Conservation (phyloP, 371 early-diverging fungal species). For the Mortierella sp. region DNA sequence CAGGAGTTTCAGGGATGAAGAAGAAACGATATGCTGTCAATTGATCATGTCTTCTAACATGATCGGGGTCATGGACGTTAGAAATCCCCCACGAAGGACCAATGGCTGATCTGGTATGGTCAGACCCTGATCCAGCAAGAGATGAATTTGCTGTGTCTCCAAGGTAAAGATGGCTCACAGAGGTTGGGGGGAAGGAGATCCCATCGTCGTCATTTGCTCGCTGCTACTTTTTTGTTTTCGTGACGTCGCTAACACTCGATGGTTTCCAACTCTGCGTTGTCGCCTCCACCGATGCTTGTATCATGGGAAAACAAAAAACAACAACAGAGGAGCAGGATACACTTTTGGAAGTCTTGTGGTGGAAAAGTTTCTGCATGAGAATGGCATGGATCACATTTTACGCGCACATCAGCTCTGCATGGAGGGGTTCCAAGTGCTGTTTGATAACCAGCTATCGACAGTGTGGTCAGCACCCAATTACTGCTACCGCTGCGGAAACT, state of each 20-base stretch:
- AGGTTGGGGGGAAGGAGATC: too few species aligned
- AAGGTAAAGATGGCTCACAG: conserved; percentile 56
- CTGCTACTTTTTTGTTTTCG: too few species aligned
- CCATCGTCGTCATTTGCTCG: too few species aligned
- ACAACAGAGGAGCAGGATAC: conserved; percentile 90
- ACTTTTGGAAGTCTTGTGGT: conserved; percentile 91
- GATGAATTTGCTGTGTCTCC: conserved; percentile 89
- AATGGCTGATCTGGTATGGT: conserved; percentile 99
- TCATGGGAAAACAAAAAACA: neutral
- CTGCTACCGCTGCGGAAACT: conserved; percentile 96
- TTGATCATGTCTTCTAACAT: too few species aligned
- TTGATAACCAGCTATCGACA: conserved; percentile 87
- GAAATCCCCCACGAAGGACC: conserved; percentile 99
- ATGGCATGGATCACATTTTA: conserved; percentile 88
- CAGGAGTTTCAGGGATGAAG: too few species aligned
- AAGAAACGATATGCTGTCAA: too few species aligned
- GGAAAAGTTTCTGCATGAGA: conserved; percentile 83
- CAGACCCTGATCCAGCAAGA: conserved; percentile 91
- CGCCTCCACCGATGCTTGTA: too few species aligned
- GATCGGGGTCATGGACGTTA: too few species aligned
- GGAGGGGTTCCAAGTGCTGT: conserved; percentile 94
- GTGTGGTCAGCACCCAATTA: conserved; percentile 95
- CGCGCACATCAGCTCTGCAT: conserved; percentile 97
- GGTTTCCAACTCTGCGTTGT: too few species aligned
- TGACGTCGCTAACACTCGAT: too few species aligned